phyloP scores from a whole-genome alignment of 192 early-diverging fungal species.

The Pilobolus umbonatus region DNA sequence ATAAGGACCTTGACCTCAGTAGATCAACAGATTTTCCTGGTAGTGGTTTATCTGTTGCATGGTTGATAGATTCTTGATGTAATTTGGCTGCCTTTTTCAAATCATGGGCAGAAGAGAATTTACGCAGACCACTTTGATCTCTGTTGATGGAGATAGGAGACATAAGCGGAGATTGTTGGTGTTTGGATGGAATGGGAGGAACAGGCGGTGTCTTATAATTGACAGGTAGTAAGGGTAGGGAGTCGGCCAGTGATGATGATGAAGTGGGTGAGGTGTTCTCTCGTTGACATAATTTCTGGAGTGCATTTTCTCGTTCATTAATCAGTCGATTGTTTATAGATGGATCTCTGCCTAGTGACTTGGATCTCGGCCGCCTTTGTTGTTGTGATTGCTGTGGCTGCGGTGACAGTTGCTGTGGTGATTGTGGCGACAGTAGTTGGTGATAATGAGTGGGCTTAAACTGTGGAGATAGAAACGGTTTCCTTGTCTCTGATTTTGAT shows the following conservation, averaged over 20 bases:
- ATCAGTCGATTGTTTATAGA: not conserved
- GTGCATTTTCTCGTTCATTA: conserved; percentile 8
- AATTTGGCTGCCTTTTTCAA: conserved; percentile 4
- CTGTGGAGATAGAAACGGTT: not conserved
- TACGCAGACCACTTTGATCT: not conserved
- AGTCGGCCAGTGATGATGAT: not conserved
- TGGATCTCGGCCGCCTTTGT: conserved; percentile 10
- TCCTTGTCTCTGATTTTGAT: not conserved
- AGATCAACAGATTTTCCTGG: not conserved
- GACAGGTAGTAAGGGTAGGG: conserved; percentile 1
- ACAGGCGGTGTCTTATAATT: not conserved
- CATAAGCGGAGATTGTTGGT: not conserved
- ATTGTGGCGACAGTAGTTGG: no score
- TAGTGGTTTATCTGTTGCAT: not conserved
- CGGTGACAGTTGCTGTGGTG: not conserved
- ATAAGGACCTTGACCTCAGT: conserved; percentile 5
- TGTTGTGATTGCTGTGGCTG: conserved; percentile 4
- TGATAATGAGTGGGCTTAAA: no score
- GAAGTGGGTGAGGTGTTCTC: conserved; percentile 7
- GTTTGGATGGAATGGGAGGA: conserved; percentile 14
- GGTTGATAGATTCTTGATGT: conserved; percentile 11
- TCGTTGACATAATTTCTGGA: conserved; percentile 12
- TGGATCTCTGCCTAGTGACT: conserved; percentile 11
- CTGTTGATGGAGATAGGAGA: not conserved
- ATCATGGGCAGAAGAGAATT: conserved; percentile 11